Percentiles rank a stretch among this genome's conserved stretches.
These are phyloP conservation scores for Pestalotiopsis fici DNA, from an alignment of 2,329 filamentous ascomycete genomes.

Conservation along the genomic window DNA sequence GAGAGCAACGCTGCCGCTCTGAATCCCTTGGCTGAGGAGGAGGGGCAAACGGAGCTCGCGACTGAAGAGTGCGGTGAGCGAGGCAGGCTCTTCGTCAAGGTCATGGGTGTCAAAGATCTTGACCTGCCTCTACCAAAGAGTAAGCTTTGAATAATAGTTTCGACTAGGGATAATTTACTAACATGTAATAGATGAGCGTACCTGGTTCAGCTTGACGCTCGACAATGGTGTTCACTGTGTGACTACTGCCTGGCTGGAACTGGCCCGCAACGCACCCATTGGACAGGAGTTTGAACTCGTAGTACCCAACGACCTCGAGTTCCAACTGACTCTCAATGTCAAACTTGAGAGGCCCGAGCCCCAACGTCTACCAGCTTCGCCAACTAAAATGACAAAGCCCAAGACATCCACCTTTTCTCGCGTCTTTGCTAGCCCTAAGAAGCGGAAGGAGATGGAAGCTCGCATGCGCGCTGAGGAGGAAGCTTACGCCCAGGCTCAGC, in stretches of 20 bases:
- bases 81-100: constrained; percentile 93
- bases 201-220: constrained; percentile 94
- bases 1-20: constrained; percentile 74
- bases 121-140: constrained; percentile 89
- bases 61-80: constrained; percentile 82
- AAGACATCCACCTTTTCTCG: constrained; percentile 91
- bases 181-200: constrained; percentile 69
- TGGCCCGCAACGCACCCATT: constrained; percentile 89
- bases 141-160: constrained; percentile 47
- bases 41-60: constrained; percentile 52
- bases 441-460: constrained; percentile 91
- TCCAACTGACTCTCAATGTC: constrained; percentile 94
- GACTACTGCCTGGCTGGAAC: constrained; percentile 91
- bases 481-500: constrained; percentile 63
- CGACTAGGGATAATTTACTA: background rate
- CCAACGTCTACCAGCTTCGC: constrained; percentile 51
- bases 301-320: constrained; percentile 96
- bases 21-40: constrained; percentile 70
- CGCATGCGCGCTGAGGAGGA: constrained; percentile 83
- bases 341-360: constrained; percentile 84
- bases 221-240: constrained; percentile 98
- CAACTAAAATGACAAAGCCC: constrained; percentile 64
- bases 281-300: constrained; percentile 98
- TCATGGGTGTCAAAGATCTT: constrained; percentile 96
- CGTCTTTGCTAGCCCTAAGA: constrained; percentile 92